Evolutionary conservation across 805 yeast species (phyloP), one percentile per base, ranked within the genome.

Genomic region (Wilhelminamyces savonicus): DNA sequence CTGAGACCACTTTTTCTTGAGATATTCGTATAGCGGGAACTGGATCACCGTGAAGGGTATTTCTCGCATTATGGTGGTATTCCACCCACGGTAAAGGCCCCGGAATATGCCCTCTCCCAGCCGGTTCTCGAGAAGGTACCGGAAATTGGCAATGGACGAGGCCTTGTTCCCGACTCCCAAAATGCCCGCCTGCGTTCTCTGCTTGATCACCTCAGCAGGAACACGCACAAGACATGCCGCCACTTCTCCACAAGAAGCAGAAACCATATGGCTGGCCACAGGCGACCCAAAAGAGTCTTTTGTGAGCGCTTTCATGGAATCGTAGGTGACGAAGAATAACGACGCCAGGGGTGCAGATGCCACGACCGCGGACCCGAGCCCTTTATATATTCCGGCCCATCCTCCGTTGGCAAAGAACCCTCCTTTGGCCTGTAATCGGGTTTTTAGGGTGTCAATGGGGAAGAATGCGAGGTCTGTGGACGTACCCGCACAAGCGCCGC

Each of bases 401-500:
- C 96, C 98, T 17, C 99, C 99, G 57, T 88, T 90, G 12, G 57
- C 62, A 54, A 86, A 84, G 48, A 92, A 90, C 1, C 98, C 98
- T 21, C 95, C 96, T 50, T 77, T 77, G 13, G 98, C 97, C 54
- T 92, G 99, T 11, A 92, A 63, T 34, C 99, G 67, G 0, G 99
- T 92, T 59, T 92, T 92, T 33, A 92, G 46, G 1, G 99, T 92
- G 47, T 92, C 99, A 23, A 92, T 85, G 10, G 99, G 98, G 64
- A 90, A 92, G 57, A 92, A 92, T 3, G 82, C 86, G 22, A 92
- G 65, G 59, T 92, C 99, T 1, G 97, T 88, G 5, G 94, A 79
- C 2, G 96, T 92, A 11, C 99, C 99, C 5, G 98, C 96, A 35
- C 92, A 79, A 6, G 84, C 98, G 22, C 98, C 98, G 48, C 88